Base-by-base conservation (phyloP, 2,329 filamentous ascomycete species). In the Aspergillus jensenii region DNA sequence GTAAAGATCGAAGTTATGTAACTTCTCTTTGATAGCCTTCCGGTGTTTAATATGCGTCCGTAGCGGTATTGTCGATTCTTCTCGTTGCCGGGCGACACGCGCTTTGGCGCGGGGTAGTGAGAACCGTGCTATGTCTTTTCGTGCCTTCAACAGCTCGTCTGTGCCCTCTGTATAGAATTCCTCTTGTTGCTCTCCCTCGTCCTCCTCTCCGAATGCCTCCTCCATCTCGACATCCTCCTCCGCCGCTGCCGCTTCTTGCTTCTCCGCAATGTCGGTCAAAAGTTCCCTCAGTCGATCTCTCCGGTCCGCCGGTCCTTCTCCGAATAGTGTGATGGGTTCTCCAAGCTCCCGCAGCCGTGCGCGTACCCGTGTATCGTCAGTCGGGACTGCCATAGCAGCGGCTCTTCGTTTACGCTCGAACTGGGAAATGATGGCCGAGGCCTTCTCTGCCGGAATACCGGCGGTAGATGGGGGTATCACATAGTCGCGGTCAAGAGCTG, bases 301-400 rank as follows among this genome's bases (percentile, higher is more conserved):
- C 59, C 95, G 83, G 67, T 98, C 93, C 25, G 85, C 87, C 1
- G 88, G 88, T 0, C 90, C 91, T 78, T 99, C 95, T 58, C 93
- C 95, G 64, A 99, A 99, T 0, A 98, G 82, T 0, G 93, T 99
- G 55, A 98, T 87, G 11, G 95, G 95, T 71, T 99, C 90, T n/a
- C 90, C 91, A 62, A 96, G 82, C 68, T 95, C 89, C 64, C 95
- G 87, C 59, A 98, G 83, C 64, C 86, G 87, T 39, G 87, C 82
- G 60, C 92, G 90, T 48, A 99, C 93, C 67, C 90, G 87, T 61
- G 84, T 87, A 79, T 99, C 95, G 73, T 97, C 93, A 55, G 96
- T 99, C 0, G 93, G 95, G 3, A 99, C 95, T 12, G 90, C 89
- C 66, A 98, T 90, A 11, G 90, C 89, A 17, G 92, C 92, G 11